Evolutionary conservation across 208 protist species (phyloP), one percentile per base, ranked within the genome.

Genomic region (Trypanosoma lewisi): DNA sequence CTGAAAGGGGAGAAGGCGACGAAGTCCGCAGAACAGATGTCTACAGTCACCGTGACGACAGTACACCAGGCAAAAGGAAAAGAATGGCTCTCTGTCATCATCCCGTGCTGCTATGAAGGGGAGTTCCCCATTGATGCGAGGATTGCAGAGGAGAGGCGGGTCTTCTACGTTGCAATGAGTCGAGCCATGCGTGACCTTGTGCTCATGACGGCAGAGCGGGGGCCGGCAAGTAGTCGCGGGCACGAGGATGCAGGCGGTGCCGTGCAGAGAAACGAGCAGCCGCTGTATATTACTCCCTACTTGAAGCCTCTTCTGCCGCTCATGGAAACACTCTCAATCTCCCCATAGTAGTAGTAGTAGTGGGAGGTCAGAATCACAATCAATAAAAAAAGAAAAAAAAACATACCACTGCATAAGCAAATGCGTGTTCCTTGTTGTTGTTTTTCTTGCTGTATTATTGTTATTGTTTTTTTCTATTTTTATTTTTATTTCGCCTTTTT

Each of bases 161-260:
- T 95, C 27, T 95, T 95, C 49, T 95, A 95, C 73, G 89, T 95
- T 5, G 89, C 73, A 23, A 83, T 95, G 76, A 95, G 82, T 63
- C 85, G 89, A 31, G 89, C 89, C 12, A 90, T 86, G 80, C 75
- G 69, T 52, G 56, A 91, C 55, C 78, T 93, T 16, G 51, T 91
- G n/a, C 75, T 83, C 37, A 41, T 93, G 37, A 93, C 82, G n/a
- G 79, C 84, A 8, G 50, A 69, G 23, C 6, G 19, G 27, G 65
- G 68, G 25, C 57, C 63, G 3, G 11, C 54, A 34, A 2, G 50
- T 12, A 2, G 53, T 30, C 41, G 56, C 0, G 30, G 28, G 21
- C 14, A 28, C n/a, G 51, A 58, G 4, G 41, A 52, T 42, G 41
- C 37, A 11, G 9, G n/a, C 33, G 39, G 39, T 27, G 57, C 9